phyloP scores from a whole-genome alignment of 208 protist species.

The Leishmania aethiopica region DNA sequence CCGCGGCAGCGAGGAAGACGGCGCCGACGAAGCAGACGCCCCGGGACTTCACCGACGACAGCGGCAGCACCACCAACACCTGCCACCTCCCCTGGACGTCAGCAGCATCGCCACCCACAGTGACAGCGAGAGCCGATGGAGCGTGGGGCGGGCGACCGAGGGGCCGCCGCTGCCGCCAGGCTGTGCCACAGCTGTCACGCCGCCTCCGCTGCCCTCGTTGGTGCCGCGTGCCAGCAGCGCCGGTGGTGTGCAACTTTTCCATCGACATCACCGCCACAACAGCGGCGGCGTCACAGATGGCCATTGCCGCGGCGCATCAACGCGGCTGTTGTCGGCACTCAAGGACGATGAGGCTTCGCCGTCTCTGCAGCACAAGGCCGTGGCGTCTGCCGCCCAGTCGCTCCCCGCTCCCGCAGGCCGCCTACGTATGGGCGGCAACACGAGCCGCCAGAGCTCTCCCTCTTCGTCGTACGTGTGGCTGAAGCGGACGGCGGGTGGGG shows the following conservation, averaged over 20 bases:
- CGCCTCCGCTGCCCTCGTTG: background rate
- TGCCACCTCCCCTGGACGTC: background rate
- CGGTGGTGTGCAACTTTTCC: background rate
- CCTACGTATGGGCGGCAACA: conserved; percentile 27
- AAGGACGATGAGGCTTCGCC: background rate
- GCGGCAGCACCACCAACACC: background rate
- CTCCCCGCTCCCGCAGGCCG: conserved; percentile 10
- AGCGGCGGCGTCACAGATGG: background rate
- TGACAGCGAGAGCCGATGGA: background rate
- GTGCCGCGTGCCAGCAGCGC: background rate
- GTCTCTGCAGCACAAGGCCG: background rate
- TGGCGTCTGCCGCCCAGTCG: background rate
- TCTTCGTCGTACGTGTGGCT: conserved; percentile 14
- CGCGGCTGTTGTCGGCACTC: background rate
- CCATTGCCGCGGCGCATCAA: background rate
- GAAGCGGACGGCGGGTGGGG: conserved; percentile 7
- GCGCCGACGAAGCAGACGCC: background rate
- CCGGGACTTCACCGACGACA: background rate
- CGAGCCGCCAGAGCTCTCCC: conserved; percentile 17
- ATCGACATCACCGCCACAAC: background rate
- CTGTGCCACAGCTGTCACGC: background rate
- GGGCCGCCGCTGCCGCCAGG: conserved; percentile 1
- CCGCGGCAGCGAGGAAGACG: background rate
- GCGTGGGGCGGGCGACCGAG: background rate
- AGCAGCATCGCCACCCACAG: background rate